Evolutionary conservation across 1,284 basidiomycete genomes (phyloP), one percentile per base, ranked within the genome.

Genomic region (Coriolopsis trogii): DNA sequence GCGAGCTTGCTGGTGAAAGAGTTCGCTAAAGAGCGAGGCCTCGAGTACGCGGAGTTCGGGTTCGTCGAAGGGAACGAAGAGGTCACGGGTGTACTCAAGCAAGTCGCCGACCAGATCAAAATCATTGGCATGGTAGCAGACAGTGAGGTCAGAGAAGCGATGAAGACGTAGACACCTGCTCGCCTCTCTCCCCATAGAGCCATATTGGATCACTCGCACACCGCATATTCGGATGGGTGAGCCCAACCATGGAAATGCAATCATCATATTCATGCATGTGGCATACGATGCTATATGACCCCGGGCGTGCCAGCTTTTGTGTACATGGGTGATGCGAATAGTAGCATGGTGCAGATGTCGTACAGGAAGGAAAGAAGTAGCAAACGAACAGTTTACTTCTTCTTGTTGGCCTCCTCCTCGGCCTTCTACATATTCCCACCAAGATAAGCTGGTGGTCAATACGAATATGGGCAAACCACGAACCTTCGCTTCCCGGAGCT

Each of bases 331-430:
- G 46, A 48, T 55, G 62, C 62, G 49, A 56, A 49, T 44, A 53
- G 61, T 41, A 58, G 62, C 69, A 75, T 66, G 65, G 65, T 65
- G 64, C 63, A 63, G 62, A 65, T 63, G 63, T 67, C 53, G 52
- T 52, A 61, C 46, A 56, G 40, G 50, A 62, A n/a, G n/a, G n/a
- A 64, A 63, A 57, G 60, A 61, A 54, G 60, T 65, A 66, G 61
- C 57, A 55, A 57, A 38, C 34, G 24, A 39, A 47, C 53, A 65
- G 56, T 75, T 79, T 89, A 93, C 80, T 94, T 94, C 82, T 94
- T 94, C 82, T 94, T 93, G 71, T 82, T 84, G 60, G 89, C 91
- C 71, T 93, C 92, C 81, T 94, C 92, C 73, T 95, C 93, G 66
- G 91, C 92, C 72, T 89, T 91, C 91, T 92, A 66, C 61, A 73